Evolutionary conservation across 441 rosid genomes (phyloP).

Genomic region (Populus hybrid): DNA sequence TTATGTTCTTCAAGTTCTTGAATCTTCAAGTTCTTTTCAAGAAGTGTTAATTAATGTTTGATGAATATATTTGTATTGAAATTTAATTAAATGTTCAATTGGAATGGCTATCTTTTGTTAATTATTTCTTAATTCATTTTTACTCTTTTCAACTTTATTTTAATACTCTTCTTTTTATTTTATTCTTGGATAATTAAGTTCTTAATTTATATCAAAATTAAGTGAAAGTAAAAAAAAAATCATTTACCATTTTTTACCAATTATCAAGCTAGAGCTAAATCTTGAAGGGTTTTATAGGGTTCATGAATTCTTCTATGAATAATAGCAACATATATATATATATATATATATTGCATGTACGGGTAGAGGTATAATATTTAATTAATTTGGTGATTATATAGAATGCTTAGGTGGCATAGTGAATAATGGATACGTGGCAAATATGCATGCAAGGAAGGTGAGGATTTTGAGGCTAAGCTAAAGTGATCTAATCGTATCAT

Average conservation of each 20-base stretch:
- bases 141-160: not conserved
- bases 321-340: not conserved
- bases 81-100: not conserved
- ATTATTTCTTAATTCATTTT: not conserved
- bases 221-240: too few species aligned
- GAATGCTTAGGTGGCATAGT: not conserved
- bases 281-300: too few species aligned
- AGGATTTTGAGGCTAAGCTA: not conserved
- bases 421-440: slow-evolving; percentile 8
- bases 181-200: too few species aligned
- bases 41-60: not conserved
- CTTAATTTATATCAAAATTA: too few species aligned
- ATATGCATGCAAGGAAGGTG: slow-evolving; percentile 22
- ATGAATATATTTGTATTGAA: not conserved
- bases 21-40: not conserved
- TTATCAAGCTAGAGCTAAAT: too few species aligned
- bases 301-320: too few species aligned
- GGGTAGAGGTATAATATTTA: not conserved
- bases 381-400: not conserved
- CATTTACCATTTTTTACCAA: too few species aligned
- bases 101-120: not conserved
- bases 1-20: not conserved
- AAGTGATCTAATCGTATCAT: not conserved
- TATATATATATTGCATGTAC: not conserved
- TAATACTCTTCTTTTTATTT: too few species aligned